Evolutionary conservation across 768 basidiomycete genomes (phyloP), one percentile per base, ranked within the genome.

Genomic region (Tremella mesenterica): DNA sequence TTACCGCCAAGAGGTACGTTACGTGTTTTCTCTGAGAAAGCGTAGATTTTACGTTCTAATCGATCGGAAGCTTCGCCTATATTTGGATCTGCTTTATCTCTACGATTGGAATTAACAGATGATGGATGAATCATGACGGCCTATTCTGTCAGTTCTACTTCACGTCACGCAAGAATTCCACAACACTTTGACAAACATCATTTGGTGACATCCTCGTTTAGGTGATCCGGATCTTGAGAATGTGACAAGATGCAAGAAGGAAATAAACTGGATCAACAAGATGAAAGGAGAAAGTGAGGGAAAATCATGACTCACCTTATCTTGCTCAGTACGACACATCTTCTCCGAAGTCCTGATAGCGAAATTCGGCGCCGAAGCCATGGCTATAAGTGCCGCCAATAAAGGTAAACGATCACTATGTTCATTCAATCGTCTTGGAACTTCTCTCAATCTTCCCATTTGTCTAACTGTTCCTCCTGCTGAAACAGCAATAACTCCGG

Each of bases 291-390:
- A 1, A 18, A n/a, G n/a, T n/a, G n/a, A n/a, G n/a, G n/a, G n/a
- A n/a, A 20, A 34, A 7, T 26, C 4, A 13, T 10, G 18, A 57
- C 78, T 27, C 56, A 90, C 91, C 81, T 86, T 91, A 67, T 95
- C 91, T 51, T 82, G 80, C 14, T 81, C 77, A 2, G 91, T 93
- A 39, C 88, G 78, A 5, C 77, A 78, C 2, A 54, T 62, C 69
- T 77, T 82, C 39, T 84, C 83, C 1, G 82, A 79, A 5, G 81
- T 82, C 48, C 85, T 77, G 49, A 93, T 79, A 2, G 86, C 90
- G 71, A 91, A 93, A 71, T 92, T 91, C 21, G 91, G 91, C 64
- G 92, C 88, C 1, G 81, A 81, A 0, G 88, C 88, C 48, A 87
- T 80, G 9, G 88, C 81, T 65, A 95, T 86, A 49, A 96, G 76